Evolutionary conservation across 306 rosid species (phyloP), one percentile per base, ranked within the genome.

Genomic region (Castanea mollissima): DNA sequence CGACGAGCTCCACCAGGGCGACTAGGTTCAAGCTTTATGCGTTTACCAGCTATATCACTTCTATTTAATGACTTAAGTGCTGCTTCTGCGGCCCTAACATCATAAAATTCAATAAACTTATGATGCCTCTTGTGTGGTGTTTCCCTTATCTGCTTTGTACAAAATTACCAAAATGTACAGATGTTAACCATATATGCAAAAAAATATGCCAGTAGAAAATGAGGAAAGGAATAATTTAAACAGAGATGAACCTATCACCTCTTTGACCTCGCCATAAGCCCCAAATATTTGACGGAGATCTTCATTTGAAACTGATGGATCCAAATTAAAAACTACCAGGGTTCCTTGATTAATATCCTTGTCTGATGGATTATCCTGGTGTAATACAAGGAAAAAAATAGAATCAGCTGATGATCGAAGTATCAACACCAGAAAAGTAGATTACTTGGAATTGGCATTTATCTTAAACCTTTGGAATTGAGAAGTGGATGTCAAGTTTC

Each of bases 1-100:
- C 99, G 85, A 69, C 99, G 98, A 70, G 99, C 98, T 85, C 99
- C 99, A 57, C 99, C 99, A 77, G 99, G 99, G 27, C 99, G 98
- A 80, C 99, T 95, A 56, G 98, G 99, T 88, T 95, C 99, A 51
- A 95, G 99, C 83, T 95, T 95, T 85, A 95, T 95, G 60, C 98
- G 97, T 83, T 95, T 95, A 74, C 99, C 99, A 77, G 97, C 98
- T 79, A 95, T 95, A 85, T 95, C 99, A 89, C 97, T 91, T 85
- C 99, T 91, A 83, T 95, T 95, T 77, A 95, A 87, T 80, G 94
- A 91, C 82, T 91, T 89, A 29, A 95, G 93, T 12, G 99, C 99
- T 64, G 97, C 94, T 83, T 96, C 98, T 1, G 99, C 97, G 51
- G 90, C 98, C 89, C 99, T 89, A 84, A 96, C 96, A 55, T 96